These are phyloP conservation scores for Oryza punctata DNA, from an alignment of 176 grass and related monocot species.

Conservation along the genomic window DNA sequence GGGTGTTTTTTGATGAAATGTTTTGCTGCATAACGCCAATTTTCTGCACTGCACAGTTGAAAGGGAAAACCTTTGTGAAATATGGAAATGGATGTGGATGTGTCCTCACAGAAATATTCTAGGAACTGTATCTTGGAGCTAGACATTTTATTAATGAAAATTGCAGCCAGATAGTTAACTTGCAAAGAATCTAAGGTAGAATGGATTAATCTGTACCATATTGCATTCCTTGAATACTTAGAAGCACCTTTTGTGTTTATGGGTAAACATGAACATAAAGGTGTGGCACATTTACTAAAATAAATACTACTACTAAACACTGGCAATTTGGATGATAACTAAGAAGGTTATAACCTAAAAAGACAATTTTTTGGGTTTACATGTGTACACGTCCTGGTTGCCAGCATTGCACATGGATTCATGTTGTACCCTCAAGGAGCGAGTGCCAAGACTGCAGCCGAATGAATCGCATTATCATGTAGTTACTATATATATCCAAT, in stretches of 20 bases:
- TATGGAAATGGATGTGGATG: constrained; percentile 1
- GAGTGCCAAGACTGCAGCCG: constrained; percentile 3
- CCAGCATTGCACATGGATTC: background rate
- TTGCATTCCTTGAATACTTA: constrained; percentile 13
- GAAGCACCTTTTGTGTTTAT: background rate
- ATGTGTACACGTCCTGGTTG: background rate
- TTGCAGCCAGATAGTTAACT: background rate
- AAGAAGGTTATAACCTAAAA: background rate
- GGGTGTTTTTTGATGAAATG: constrained; percentile 79
- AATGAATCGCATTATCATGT: background rate
- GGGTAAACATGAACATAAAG: background rate
- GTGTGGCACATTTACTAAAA: background rate
- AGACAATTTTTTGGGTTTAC: background rate
- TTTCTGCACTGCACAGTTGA: constrained; percentile 68
- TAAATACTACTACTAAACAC: background rate
- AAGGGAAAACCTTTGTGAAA: constrained; percentile 22
- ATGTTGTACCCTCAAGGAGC: background rate
- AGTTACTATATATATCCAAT: background rate
- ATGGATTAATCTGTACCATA: background rate
- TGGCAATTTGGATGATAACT: background rate
- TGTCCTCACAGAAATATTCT: background rate
- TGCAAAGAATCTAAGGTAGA: constrained; percentile 1
- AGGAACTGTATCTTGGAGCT: background rate
- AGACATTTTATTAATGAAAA: background rate
- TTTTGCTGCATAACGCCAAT: constrained; percentile 84